Evolutionary conservation across 768 basidiomycete genomes (phyloP).

Genomic region (Suillus discolor): DNA sequence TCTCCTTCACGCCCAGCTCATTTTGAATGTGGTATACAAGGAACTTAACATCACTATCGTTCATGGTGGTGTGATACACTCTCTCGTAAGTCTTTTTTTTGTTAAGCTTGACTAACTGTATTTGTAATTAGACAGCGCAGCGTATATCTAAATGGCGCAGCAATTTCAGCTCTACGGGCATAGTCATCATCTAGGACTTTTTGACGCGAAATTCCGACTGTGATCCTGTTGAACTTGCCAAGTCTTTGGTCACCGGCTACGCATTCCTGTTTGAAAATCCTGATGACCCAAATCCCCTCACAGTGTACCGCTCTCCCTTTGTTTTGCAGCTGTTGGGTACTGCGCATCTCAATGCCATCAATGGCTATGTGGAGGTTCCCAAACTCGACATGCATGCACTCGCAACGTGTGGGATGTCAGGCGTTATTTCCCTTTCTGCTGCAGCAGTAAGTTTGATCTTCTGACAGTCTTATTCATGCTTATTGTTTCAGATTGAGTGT

Average conservation of each 20-base stretch:
- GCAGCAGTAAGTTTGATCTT: too few relatives aligned
- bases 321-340: constrained; percentile 2
- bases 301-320: constrained; percentile 1
- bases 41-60: too few relatives aligned
- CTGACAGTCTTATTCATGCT: too few relatives aligned
- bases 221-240: background rate
- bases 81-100: background rate
- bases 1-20: too few relatives aligned
- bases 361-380: constrained; percentile 5
- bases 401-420: background rate
- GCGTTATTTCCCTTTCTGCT: constrained; percentile 3
- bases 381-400: background rate
- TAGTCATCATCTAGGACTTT: constrained; percentile 2
- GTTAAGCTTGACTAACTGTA: background rate
- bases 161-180: constrained; percentile 9
- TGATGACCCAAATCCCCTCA: background rate
- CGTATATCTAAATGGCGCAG: constrained; percentile 9
- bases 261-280: constrained; percentile 3
- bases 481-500: too few relatives aligned
- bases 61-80: too few relatives aligned
- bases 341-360: constrained; percentile 7
- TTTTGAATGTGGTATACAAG: too few relatives aligned
- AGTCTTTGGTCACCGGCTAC: background rate
- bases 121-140: constrained; percentile 1
- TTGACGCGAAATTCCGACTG: background rate